Conservation (phyloP, 2,329 filamentous ascomycete genomes). For the Lachnellula subtilissima region DNA sequence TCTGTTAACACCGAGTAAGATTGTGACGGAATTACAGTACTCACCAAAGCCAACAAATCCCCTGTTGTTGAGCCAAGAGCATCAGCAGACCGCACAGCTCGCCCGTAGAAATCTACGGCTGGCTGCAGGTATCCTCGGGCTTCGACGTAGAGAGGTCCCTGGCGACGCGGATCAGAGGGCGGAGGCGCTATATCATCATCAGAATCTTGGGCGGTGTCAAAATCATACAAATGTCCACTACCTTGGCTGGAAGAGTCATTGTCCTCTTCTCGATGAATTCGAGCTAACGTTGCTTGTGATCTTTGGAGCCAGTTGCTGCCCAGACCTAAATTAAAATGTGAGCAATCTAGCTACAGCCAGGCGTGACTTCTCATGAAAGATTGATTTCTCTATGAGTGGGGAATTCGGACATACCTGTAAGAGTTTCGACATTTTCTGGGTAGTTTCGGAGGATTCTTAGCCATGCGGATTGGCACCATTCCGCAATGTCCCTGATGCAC, state of each 20-base stretch:
- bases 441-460: conserved; percentile 41
- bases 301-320: conserved; percentile 47
- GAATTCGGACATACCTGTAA: conserved; percentile 34
- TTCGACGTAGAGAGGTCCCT: conserved; percentile 43
- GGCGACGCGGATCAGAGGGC: conserved; percentile 29
- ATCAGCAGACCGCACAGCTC: conserved; percentile 41
- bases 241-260: conserved; percentile 27
- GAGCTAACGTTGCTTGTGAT: conserved; percentile 44
- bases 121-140: conserved; percentile 46
- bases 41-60: conserved; percentile 40
- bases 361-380: neutral
- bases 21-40: conserved; percentile 13
- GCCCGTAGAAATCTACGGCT: conserved; percentile 45
- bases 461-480: conserved; percentile 46
- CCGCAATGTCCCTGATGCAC: conserved; percentile 40
- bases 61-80: conserved; percentile 36
- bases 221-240: conserved; percentile 8
- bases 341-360: neutral
- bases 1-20: neutral
- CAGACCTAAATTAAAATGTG: conserved; percentile 35
- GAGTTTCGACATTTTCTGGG: conserved; percentile 38
- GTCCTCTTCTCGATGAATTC: conserved; percentile 42
- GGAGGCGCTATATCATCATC: conserved; percentile 23
- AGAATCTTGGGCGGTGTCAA: conserved; percentile 26
- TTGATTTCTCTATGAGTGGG: neutral